Percentiles rank a stretch among this genome's conserved stretches.
Conservation (phyloP, 1,139 yeast genomes). For the Zygoascus hellenicus region DNA sequence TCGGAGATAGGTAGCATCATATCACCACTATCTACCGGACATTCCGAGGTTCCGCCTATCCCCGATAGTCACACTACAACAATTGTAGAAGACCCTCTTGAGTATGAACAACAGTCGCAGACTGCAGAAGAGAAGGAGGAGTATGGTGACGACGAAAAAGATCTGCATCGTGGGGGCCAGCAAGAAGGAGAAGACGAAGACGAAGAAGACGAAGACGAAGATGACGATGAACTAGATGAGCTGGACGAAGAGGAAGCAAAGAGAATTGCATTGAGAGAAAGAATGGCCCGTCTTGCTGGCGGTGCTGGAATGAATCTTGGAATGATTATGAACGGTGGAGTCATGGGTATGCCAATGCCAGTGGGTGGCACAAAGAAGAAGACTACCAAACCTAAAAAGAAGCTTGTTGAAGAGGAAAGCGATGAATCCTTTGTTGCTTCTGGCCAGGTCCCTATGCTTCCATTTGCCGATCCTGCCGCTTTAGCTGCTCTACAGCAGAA, state of each 20-base stretch:
- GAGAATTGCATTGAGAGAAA: conserved; percentile 73
- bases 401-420: conserved; percentile 26
- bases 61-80: conserved; percentile 14
- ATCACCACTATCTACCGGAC: conserved; percentile 1
- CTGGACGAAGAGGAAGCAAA: conserved; percentile 69
- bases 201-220: conserved; percentile 23
- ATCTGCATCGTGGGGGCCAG: conserved; percentile 10
- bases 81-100: conserved; percentile 6
- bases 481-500: conserved; percentile 27
- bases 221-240: conserved; percentile 32
- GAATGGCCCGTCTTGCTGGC: conserved; percentile 94
- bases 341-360: conserved; percentile 26
- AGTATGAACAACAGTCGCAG: conserved; percentile 18
- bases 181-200: conserved; percentile 16
- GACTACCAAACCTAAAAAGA: conserved; percentile 18
- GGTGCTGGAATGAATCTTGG: conserved; percentile 63
- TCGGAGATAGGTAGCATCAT: neutral
- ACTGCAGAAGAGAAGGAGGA: conserved; percentile 13
- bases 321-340: conserved; percentile 33
- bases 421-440: conserved; percentile 19
- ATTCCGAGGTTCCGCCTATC: neutral
- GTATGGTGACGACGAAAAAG: conserved; percentile 12
- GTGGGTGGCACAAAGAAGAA: conserved; percentile 31
- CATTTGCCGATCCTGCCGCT: conserved; percentile 41
- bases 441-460: conserved; percentile 44